Evolutionary conservation across 139 green algal species (phyloP).

Genomic region (Chlamydomonas incerta): DNA sequence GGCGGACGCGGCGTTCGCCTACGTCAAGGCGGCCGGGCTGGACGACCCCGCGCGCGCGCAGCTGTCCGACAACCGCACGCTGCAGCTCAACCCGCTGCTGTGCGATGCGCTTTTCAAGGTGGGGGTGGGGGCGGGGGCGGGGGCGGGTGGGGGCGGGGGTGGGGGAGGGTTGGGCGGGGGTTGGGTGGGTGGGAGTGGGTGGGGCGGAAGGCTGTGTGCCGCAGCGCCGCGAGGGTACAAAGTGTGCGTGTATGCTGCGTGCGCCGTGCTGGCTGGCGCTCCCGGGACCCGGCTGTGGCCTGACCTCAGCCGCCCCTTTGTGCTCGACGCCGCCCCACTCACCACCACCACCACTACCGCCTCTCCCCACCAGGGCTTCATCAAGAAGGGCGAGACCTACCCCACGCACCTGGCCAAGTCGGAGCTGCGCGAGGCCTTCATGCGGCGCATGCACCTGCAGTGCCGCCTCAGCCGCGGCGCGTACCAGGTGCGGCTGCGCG

Average conservation of each 20-base stretch:
- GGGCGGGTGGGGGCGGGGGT: too few relatives aligned
- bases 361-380: constrained; percentile 42
- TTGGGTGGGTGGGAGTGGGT: too few relatives aligned
- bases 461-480: constrained; percentile 44
- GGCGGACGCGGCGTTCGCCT: constrained; percentile 54
- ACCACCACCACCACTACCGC: too few relatives aligned
- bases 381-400: constrained; percentile 72
- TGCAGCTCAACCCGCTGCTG: constrained; percentile 65
- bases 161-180: too few relatives aligned
- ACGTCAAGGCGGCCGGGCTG: constrained; percentile 56
- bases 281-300: too few relatives aligned
- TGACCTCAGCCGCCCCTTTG: too few relatives aligned
- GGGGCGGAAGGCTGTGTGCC: too few relatives aligned
- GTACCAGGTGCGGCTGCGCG: constrained; percentile 7
- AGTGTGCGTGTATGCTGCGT: too few relatives aligned
- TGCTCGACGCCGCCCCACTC: too few relatives aligned
- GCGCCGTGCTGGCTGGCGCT: too few relatives aligned
- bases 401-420: constrained; percentile 61
- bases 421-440: constrained; percentile 54
- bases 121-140: too few relatives aligned
- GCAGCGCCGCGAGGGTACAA: too few relatives aligned
- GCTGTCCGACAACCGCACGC: constrained; percentile 39
- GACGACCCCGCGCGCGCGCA: constrained; percentile 8
- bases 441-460: constrained; percentile 60
- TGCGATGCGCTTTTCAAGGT: constrained; percentile 72